Evolutionary conservation across 129 eudicot species (phyloP), one percentile per base, ranked within the genome.

Genomic region (Flaveria bidentis): DNA sequence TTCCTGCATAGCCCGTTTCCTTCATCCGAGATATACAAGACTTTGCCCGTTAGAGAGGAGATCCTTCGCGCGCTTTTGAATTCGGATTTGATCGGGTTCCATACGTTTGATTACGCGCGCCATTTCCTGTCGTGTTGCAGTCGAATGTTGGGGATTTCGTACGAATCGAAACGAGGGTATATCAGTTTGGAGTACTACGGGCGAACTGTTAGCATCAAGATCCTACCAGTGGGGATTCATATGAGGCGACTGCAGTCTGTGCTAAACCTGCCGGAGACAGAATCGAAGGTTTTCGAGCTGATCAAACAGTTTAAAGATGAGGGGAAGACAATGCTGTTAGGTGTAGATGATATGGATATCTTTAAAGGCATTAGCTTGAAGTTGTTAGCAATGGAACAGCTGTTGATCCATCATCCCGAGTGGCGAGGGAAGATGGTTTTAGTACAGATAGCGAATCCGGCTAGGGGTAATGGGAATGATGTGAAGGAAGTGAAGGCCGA

Each of bases 1-100:
- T 89, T 89, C 57, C 91, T 89, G 9, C 96, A 89, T 52, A 86
- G 96, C 50, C 96, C 94, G 42, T 89, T 87, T 74, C 96, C 96
- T 9, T 87, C 90, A 44, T 89, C 96, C 20, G 96, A 89, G 83
- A 87, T 89, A 36, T 89, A 89, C 81, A 84, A 85, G 73, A 85
- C 92, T 63, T 88, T 90, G 73, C 96, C 96, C 45, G 96, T 90
- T 26, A 74, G 96, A 75, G 96, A 90, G 69, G 96, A 90, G 77
- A 85, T 90, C 44, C 80, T 87, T 16, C 83, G 80, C 65, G 92
- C 96, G 58, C 58, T 90, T 13, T 90, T 90, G 56, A 85, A 85
- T 61, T 84, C 88, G 55, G 96, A 90, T 76, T 80, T 90, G 9
- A 85, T 90, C 30, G 96, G 96, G 28, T 90, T 90, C 73, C 96